Conservation (phyloP, 2,329 filamentous ascomycete genomes). For the Cladosporium oxysporum region DNA sequence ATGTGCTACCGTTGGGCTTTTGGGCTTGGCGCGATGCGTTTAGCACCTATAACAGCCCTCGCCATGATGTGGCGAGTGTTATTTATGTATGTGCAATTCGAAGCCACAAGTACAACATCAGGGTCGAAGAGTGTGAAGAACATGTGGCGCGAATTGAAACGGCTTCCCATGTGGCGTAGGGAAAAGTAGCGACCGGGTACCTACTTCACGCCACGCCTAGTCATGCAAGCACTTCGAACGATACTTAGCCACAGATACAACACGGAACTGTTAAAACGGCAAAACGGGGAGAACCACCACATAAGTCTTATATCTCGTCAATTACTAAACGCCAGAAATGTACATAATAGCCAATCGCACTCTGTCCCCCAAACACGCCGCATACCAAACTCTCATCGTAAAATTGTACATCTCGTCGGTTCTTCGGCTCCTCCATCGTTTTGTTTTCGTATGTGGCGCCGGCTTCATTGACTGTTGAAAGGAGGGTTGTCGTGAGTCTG, state of each 20-base stretch:
- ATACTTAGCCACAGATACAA: neutral
- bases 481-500: neutral
- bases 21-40: neutral
- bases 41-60: neutral
- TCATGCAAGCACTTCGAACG: neutral
- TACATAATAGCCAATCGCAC: neutral
- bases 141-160: neutral
- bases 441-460: constrained; percentile 1
- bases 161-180: neutral
- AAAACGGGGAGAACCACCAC: neutral
- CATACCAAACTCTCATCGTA: neutral
- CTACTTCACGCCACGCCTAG: neutral
- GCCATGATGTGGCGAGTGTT: neutral
- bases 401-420: neutral
- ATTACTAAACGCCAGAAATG: constrained; percentile 10
- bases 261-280: neutral
- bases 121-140: neutral
- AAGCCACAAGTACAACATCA: constrained; percentile 7
- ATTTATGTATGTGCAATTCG: neutral
- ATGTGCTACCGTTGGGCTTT: neutral
- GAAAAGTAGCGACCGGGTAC: neutral
- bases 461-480: constrained; percentile 5
- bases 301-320: neutral
- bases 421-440: neutral
- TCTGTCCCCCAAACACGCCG: constrained; percentile 6